Conservation (phyloP, 768 basidiomycete species). For the Pulveroboletus sp. region DNA sequence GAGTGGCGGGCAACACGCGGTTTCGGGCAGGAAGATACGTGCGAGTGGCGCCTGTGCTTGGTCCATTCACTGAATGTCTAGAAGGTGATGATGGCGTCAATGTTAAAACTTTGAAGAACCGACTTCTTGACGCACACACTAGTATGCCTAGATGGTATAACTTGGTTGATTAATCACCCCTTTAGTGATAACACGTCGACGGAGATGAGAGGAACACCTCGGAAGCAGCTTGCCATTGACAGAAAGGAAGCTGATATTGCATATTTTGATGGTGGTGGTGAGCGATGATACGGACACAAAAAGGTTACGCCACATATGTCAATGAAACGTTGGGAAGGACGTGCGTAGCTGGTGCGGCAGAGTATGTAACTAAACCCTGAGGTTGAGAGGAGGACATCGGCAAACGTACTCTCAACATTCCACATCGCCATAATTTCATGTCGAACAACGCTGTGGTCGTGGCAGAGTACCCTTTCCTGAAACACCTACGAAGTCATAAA, state of each 20-base stretch:
- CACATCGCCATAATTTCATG: slow-evolving; percentile 6
- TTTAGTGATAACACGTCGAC: slow-evolving; percentile 4
- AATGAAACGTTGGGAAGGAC: background rate
- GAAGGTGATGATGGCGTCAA: slow-evolving; percentile 9
- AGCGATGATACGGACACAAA: slow-evolving; percentile 5
- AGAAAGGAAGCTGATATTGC: slow-evolving; percentile 10
- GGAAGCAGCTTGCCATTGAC: slow-evolving; percentile 14
- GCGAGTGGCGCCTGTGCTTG: slow-evolving; percentile 16
- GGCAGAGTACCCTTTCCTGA: slow-evolving; percentile 10
- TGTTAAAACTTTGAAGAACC: slow-evolving; percentile 6
- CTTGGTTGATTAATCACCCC: background rate
- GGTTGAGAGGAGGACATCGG: slow-evolving; percentile 7
- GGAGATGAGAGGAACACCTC: slow-evolving; percentile 21
- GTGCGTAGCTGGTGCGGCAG: slow-evolving; percentile 2
- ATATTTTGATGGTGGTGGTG: slow-evolving; percentile 7
- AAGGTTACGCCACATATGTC: slow-evolving; percentile 18
- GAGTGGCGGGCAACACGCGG: slow-evolving; percentile 22
- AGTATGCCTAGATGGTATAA: too few relatives aligned
- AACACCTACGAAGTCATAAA: slow-evolving; percentile 13
- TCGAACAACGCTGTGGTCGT: slow-evolving; percentile 1
- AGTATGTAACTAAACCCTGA: slow-evolving; percentile 12
- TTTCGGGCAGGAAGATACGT: slow-evolving; percentile 15
- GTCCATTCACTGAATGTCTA: slow-evolving; percentile 4
- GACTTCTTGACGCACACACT: slow-evolving; percentile 2
- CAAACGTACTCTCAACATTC: background rate